Evolutionary conservation across 768 basidiomycete species (phyloP), one percentile per base, ranked within the genome.

Genomic region (Royoungia palumana): DNA sequence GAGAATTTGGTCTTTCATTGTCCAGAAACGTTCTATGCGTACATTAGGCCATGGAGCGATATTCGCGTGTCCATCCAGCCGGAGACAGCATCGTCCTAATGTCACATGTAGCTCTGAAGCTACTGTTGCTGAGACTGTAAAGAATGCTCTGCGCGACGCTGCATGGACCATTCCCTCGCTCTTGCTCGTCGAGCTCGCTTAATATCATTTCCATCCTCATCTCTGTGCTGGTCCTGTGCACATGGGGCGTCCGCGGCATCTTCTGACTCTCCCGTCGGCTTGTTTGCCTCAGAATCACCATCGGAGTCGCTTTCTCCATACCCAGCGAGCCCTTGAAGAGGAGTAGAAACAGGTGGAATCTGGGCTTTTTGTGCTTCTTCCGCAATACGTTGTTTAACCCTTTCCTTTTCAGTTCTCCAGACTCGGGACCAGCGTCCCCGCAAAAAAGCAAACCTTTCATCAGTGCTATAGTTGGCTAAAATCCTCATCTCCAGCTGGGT

Each of bases 401-500:
- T 76, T 20, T 67, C 75, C 58, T 85, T 85, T 21, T 76, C 67
- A 2, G 67, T 58, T 25, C 68, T 68, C 92, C 92, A 95, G 5
- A 76, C 72, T 3, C 68, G 68, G 46, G 75, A 73, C 83, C 87
- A 93, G 20, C 88, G 71, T 2, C 92, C 92, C 28, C 82, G 77
- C 38, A 95, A 66, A 65, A 94, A 94, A 1, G 84, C 80, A 60
- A 96, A 94, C 6, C 88, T 77, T 38, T 73, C 70, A 63, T 95
- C 91, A 12, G 74, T 70, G 0, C 89, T 86, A 59, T 94, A 80
- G 57, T 95, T 92, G 10, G 93, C 85, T 14, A 95, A 72, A 57
- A 96, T 93, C 6, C 92, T 80, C 76, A 93, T 83, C 65, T 94
- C 91, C 20, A 95, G 75, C 54, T 92, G 83, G 0, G 83, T 80